These are phyloP conservation scores for Solanum gracilifrons DNA, from an alignment of 257 asterid genomes.

Conservation along the genomic window DNA sequence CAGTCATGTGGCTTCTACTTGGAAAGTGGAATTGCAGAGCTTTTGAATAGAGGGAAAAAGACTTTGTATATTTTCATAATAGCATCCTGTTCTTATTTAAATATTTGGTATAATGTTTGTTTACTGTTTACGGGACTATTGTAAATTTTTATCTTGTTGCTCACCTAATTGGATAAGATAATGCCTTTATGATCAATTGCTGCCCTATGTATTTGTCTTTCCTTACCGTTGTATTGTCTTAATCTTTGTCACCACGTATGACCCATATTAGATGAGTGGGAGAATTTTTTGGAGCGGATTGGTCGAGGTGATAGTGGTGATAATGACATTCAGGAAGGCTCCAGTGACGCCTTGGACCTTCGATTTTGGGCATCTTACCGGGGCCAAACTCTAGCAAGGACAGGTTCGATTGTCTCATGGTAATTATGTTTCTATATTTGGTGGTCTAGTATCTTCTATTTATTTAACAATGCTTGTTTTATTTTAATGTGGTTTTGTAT, in stretches of 20 bases:
- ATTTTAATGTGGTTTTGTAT: conserved; percentile 2
- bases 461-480: background rate
- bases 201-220: background rate
- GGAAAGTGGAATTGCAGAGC: background rate
- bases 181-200: background rate
- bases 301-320: conserved; percentile 55
- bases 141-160: background rate
- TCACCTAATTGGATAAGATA: background rate
- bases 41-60: background rate
- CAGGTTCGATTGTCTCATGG: conserved; percentile 37
- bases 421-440: background rate
- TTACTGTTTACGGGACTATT: background rate
- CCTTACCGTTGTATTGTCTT: background rate
- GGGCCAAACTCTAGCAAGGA: conserved; percentile 95
- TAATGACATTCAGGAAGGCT: conserved; percentile 70
- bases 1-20: background rate
- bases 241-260: background rate
- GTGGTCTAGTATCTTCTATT: background rate
- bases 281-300: conserved; percentile 87
- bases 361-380: conserved; percentile 99
- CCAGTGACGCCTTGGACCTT: conserved; percentile 71
- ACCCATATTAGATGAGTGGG: conserved; percentile 74
- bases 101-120: background rate
- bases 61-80: background rate
- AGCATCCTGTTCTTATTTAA: background rate